Evolutionary conservation across 257 asterid genomes (phyloP).

Genomic region (Scutellaria barbata): DNA sequence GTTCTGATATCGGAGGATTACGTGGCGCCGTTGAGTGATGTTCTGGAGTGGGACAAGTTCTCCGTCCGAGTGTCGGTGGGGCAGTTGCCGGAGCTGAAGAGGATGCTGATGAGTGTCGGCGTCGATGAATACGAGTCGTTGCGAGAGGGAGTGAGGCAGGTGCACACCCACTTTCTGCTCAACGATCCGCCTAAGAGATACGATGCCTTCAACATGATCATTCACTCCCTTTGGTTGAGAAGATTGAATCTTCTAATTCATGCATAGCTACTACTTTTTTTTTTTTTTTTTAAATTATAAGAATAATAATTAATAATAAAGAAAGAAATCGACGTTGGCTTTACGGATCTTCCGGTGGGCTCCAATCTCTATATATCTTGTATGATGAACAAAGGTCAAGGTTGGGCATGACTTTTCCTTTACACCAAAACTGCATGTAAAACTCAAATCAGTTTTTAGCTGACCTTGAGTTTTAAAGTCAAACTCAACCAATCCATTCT

Average conservation of each 20-base stretch:
- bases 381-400: too few species aligned
- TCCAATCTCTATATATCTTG: too few species aligned
- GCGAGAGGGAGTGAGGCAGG: constrained; percentile 47
- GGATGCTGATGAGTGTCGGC: constrained; percentile 48
- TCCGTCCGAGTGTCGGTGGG: constrained; percentile 46
- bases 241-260: constrained; percentile 61
- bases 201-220: constrained; percentile 63
- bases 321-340: not conserved
- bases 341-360: not conserved
- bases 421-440: too few species aligned
- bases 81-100: constrained; percentile 50
- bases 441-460: too few species aligned
- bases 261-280: not conserved
- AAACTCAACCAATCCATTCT: too few species aligned
- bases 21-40: constrained; percentile 62
- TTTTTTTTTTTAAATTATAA: not conserved
- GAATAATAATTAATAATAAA: too few species aligned
- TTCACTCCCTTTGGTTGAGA: constrained; percentile 72
- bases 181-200: constrained; percentile 62
- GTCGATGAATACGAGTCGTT: constrained; percentile 41
- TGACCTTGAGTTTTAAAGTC: too few species aligned
- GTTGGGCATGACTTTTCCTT: too few species aligned
- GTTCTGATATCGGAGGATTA: constrained; percentile 58
- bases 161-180: constrained; percentile 57
- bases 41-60: constrained; percentile 65